A percentile compares a stretch with the other conserved stretches of the same genome.
Evolutionary conservation across 2,329 filamentous ascomycete species (phyloP).

Genomic region (Cordyceps tenuipes): DNA sequence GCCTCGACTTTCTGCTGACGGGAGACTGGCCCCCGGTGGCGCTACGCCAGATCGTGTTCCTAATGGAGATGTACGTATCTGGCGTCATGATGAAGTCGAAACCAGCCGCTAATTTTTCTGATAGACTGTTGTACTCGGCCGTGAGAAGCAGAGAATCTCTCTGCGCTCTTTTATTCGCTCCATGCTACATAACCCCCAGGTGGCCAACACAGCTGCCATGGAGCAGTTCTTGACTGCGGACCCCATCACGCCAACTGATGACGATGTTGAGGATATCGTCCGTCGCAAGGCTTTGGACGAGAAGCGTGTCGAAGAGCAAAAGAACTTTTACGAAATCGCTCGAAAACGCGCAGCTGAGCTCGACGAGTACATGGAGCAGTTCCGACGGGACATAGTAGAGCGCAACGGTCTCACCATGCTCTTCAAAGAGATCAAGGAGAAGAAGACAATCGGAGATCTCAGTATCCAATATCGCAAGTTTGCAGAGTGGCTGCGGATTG

Average conservation of each 20-base stretch:
- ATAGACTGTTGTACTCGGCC: conserved; percentile 57
- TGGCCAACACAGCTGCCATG: conserved; percentile 76
- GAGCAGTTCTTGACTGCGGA: conserved; percentile 70
- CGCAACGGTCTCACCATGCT: conserved; percentile 81
- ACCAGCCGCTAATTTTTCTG: neutral
- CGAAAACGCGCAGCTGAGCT: conserved; percentile 82
- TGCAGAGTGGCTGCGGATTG: conserved; percentile 94
- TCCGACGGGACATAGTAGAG: conserved; percentile 59
- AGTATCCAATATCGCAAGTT: conserved; percentile 97
- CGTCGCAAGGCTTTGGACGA: conserved; percentile 76
- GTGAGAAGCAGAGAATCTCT: conserved; percentile 86
- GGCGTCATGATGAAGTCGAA: neutral
- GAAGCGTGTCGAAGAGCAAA: conserved; percentile 84
- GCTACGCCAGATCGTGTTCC: conserved; percentile 17
- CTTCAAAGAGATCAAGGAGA: conserved; percentile 87
- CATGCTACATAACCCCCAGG: conserved; percentile 73
- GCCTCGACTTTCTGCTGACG: conserved; percentile 25
- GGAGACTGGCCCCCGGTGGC: conserved; percentile 20
- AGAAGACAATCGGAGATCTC: conserved; percentile 77
- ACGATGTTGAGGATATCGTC: conserved; percentile 75
- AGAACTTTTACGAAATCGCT: conserved; percentile 91
- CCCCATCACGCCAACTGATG: conserved; percentile 67
- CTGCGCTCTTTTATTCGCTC: conserved; percentile 84
- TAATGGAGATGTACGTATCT: conserved; percentile 17
- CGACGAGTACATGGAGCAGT: conserved; percentile 97